phyloP scores from a whole-genome alignment of 1,139 yeast species.

The Scheffersomyces stambukii region DNA sequence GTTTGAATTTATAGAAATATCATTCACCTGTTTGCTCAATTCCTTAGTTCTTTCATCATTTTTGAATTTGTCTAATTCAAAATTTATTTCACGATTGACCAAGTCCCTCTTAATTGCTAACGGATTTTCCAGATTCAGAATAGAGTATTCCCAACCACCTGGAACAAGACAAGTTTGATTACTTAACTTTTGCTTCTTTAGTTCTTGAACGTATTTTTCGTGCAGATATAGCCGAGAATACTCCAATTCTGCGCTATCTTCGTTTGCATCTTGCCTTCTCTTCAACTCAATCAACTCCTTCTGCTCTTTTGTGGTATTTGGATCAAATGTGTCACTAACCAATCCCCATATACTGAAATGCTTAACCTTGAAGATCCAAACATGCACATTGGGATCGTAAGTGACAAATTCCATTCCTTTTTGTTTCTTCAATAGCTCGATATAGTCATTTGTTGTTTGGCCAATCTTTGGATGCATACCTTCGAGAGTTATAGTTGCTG shows the following conservation, averaged over 20 bases:
- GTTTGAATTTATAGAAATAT: constrained; percentile 28
- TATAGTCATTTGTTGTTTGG: constrained; percentile 25
- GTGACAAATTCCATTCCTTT: constrained; percentile 75
- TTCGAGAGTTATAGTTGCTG: constrained; percentile 78
- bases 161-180: constrained; percentile 31
- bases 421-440: constrained; percentile 46
- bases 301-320: constrained; percentile 64
- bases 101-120: constrained; percentile 19
- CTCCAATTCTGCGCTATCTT: constrained; percentile 20
- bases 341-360: constrained; percentile 96
- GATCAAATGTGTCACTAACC: constrained; percentile 64
- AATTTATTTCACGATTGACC: constrained; percentile 26
- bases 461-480: constrained; percentile 48
- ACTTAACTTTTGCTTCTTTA: constrained; percentile 32
- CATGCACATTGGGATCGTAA: constrained; percentile 71
- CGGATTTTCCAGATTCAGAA: constrained; percentile 17
- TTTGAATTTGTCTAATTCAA: constrained; percentile 19
- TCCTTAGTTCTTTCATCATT: constrained; percentile 14
- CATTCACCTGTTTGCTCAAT: constrained; percentile 24
- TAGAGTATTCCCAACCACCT: constrained; percentile 29
- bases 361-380: constrained; percentile 79
- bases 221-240: constrained; percentile 27
- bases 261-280: constrained; percentile 26
- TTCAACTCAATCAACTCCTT: constrained; percentile 22
- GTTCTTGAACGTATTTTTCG: constrained; percentile 25